Conservation (phyloP, 768 basidiomycete species). For the Harrya chromipes region DNA sequence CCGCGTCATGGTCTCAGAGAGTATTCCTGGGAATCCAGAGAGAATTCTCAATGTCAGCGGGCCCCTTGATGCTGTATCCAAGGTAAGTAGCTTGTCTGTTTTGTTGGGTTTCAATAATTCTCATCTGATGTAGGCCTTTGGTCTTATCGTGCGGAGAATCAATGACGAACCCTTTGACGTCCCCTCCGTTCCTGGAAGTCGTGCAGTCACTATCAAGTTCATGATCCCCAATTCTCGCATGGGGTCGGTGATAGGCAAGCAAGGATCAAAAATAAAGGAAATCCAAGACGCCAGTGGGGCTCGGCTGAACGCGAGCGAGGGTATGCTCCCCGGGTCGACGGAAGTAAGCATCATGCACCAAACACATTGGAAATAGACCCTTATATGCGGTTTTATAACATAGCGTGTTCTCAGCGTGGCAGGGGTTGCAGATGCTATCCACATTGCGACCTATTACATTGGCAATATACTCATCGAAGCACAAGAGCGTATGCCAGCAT, state of each 20-base stretch:
- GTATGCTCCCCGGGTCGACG: slow-evolving; percentile 98
- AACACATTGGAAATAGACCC: slow-evolving; percentile 3
- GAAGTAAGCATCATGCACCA: slow-evolving; percentile 58
- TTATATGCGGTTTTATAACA: slow-evolving; percentile 15
- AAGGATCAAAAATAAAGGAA: slow-evolving; percentile 97
- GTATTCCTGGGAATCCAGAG: slow-evolving; percentile 99
- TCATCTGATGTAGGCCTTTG: slow-evolving; percentile 72
- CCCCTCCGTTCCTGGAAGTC: slow-evolving; percentile 95
- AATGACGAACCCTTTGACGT: slow-evolving; percentile 99
- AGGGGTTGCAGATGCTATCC: slow-evolving; percentile 97
- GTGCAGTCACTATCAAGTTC: slow-evolving; percentile 98
- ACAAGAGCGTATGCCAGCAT: slow-evolving; percentile 71
- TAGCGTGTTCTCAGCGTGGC: slow-evolving; percentile 97
- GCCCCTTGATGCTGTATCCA: slow-evolving; percentile 96
- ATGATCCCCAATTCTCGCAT: slow-evolving; percentile 99
- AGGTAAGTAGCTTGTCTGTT: slow-evolving; percentile 50
- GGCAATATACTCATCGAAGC: slow-evolving; percentile 96
- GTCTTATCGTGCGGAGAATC: slow-evolving; percentile 96
- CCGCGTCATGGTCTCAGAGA: slow-evolving; percentile 95
- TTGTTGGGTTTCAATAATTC: background rate
- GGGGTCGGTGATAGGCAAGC: slow-evolving; percentile 98
- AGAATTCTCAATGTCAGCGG: slow-evolving; percentile 96
- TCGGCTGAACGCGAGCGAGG: slow-evolving; percentile 92
- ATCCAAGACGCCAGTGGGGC: slow-evolving; percentile 99
- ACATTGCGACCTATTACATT: slow-evolving; percentile 99